These are phyloP conservation scores for Colletotrichum tanaceti DNA, from an alignment of 2,329 filamentous ascomycete genomes.

Conservation along the genomic window DNA sequence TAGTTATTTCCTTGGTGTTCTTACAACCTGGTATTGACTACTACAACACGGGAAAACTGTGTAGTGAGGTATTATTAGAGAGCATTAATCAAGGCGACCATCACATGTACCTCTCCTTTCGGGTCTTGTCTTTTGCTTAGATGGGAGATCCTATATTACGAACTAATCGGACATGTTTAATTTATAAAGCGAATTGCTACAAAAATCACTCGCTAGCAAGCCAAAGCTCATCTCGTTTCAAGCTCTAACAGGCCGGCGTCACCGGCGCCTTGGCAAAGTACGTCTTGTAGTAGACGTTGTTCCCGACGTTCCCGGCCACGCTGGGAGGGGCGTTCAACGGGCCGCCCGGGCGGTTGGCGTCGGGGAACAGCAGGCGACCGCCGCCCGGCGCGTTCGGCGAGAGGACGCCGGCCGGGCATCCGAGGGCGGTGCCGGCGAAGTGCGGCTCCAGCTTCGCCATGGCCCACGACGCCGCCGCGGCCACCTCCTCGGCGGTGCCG, in stretches of 20 bases:
- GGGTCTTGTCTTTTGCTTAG: too few relatives aligned
- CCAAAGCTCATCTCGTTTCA: too few relatives aligned
- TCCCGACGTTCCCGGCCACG: conserved; percentile 16
- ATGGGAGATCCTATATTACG: too few relatives aligned
- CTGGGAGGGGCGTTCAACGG: conserved; percentile 25
- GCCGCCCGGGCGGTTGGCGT: conserved; percentile 8
- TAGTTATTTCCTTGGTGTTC: too few relatives aligned
- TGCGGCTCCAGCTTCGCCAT: conserved; percentile 30
- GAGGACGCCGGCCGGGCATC: conserved; percentile 16
- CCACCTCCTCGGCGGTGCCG: conserved; percentile 21
- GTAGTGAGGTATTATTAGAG: too few relatives aligned
- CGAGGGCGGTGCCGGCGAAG: conserved; percentile 25
- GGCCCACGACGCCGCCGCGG: conserved; percentile 24
- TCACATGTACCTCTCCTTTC: too few relatives aligned
- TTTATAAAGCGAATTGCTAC: too few relatives aligned
- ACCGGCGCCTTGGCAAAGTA: conserved; percentile 28
- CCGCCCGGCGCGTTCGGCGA: conserved; percentile 23
- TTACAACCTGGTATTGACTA: too few relatives aligned
- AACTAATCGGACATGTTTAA: too few relatives aligned
- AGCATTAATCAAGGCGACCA: too few relatives aligned
- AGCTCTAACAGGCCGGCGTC: conserved; percentile 17
- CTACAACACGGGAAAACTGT: too few relatives aligned
- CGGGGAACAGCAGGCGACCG: conserved; percentile 13
- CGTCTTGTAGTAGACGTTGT: conserved; percentile 34
- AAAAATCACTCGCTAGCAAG: too few relatives aligned